Conservation (phyloP, 257 asterid genomes). For the Solanum bulbocastanum region DNA sequence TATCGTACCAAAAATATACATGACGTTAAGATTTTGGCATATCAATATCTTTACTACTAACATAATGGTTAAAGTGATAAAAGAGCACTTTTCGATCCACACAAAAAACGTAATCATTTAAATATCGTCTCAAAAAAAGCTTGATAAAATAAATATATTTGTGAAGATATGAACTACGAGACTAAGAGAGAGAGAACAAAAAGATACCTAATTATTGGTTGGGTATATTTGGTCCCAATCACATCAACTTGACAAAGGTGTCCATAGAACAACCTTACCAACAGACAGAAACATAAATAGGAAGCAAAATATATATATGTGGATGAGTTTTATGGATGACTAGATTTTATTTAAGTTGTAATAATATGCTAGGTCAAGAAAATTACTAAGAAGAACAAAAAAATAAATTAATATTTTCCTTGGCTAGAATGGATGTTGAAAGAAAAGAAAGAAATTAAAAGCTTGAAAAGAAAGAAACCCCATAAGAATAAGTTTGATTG, state of each 20-base stretch:
- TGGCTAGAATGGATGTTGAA: neutral
- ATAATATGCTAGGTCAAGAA: neutral
- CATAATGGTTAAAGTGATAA: neutral
- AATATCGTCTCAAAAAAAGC: fast-evolving
- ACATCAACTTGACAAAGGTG: neutral
- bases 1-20: no score
- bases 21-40: neutral
- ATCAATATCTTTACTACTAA: neutral
- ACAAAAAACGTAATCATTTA: neutral
- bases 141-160: neutral
- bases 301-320: neutral
- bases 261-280: neutral
- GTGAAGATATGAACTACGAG: neutral
- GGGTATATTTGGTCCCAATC: neutral
- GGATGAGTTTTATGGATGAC: neutral
- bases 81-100: neutral
- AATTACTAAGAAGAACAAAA: neutral
- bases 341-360: neutral
- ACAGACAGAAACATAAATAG: neutral
- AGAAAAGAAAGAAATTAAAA: neutral
- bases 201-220: neutral
- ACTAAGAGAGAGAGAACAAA: neutral
- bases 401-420: neutral
- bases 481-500: neutral
- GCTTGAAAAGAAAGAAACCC: neutral